Evolutionary conservation across 257 asterid genomes (phyloP).

Genomic region (Solanum corneliomulleri): DNA sequence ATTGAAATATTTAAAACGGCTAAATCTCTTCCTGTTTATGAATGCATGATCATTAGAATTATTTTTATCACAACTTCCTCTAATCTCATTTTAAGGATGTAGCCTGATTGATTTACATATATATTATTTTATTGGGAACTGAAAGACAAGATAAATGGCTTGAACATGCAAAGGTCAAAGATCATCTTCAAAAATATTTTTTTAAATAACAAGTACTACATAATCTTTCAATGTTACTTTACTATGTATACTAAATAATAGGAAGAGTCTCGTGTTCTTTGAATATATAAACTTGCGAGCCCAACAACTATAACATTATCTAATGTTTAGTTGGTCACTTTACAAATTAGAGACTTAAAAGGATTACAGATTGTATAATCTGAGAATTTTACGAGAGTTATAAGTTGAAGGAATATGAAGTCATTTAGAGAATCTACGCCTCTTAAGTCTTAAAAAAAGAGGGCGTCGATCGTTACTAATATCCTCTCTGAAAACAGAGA

Average conservation of each 20-base stretch:
- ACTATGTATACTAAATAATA: background rate
- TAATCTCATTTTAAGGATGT: no score
- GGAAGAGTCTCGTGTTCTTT: background rate
- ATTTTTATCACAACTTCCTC: background rate
- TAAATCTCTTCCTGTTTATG: background rate
- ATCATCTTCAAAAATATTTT: background rate
- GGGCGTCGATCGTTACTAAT: background rate
- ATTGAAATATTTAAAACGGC: background rate
- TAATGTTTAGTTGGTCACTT: background rate
- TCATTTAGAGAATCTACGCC: background rate
- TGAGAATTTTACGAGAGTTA: background rate
- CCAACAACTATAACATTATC: background rate
- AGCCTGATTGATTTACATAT: no score
- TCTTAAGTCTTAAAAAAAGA: background rate
- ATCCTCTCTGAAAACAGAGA: background rate
- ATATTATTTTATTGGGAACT: no score
- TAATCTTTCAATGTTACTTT: background rate
- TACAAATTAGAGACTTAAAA: background rate
- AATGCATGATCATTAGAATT: background rate
- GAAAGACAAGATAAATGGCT: background rate
- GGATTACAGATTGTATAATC: background rate
- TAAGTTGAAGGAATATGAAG: background rate
- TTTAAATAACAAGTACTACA: background rate
- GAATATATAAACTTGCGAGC: background rate
- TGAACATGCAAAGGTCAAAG: background rate